These are phyloP conservation scores for Hymenotorrendiella dingleyae DNA, from an alignment of 2,329 filamentous ascomycete genomes.

Conservation along the genomic window DNA sequence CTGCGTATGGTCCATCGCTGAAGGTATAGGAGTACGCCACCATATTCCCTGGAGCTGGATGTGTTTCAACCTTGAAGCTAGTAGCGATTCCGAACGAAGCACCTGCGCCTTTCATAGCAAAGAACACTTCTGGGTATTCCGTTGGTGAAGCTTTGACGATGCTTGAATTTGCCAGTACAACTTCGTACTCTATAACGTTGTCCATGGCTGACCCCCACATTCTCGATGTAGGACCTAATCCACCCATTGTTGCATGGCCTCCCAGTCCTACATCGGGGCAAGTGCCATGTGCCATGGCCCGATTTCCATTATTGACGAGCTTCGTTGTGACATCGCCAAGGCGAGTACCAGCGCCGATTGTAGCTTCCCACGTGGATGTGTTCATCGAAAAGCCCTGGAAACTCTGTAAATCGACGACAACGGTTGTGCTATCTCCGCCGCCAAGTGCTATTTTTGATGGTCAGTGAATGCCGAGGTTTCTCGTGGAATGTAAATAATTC, in stretches of 20 bases:
- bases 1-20: conserved; percentile 40
- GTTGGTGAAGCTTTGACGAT: conserved; percentile 25
- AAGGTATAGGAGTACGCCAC: conserved; percentile 55
- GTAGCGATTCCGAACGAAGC: conserved; percentile 34
- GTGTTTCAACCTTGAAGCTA: conserved; percentile 37
- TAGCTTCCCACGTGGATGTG: conserved; percentile 45
- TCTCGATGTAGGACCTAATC: conserved; percentile 37
- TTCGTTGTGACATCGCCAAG: conserved; percentile 46
- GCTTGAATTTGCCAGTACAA: conserved; percentile 36
- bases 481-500: not conserved
- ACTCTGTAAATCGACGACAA: conserved; percentile 50
- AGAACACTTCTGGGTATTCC: conserved; percentile 29
- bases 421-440: conserved; percentile 41
- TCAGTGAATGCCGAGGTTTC: not conserved
- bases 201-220: conserved; percentile 47
- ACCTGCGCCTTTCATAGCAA: conserved; percentile 31
- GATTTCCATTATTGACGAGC: conserved; percentile 44
- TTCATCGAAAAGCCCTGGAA: conserved; percentile 50
- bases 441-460: conserved; percentile 35
- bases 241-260: conserved; percentile 49
- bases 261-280: conserved; percentile 55
- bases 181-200: conserved; percentile 40
- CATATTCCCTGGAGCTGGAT: conserved; percentile 47
- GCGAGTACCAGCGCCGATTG: conserved; percentile 47
- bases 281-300: conserved; percentile 55